Evolutionary conservation across 1,139 yeast genomes (phyloP).

Genomic region (Taphrina confusa): DNA sequence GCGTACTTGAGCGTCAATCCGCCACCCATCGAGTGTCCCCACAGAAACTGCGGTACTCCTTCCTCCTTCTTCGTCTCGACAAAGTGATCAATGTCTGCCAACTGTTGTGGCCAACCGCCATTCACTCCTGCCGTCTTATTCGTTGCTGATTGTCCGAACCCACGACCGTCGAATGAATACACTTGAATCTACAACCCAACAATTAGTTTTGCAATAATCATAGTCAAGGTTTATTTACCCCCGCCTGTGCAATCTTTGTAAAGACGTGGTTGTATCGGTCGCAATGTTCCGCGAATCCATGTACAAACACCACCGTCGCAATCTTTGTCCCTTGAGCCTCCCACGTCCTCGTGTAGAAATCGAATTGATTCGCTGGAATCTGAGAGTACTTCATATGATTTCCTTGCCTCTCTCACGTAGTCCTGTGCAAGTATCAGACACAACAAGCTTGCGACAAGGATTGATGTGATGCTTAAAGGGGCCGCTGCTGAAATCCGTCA

Average conservation of each 20-base stretch:
- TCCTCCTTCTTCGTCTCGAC: conserved; percentile 45
- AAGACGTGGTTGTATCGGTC: conserved; percentile 57
- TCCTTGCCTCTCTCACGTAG: too few species aligned
- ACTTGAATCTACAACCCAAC: conserved; percentile 64
- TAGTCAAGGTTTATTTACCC: conserved; percentile 5
- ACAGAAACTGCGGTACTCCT: conserved; percentile 53
- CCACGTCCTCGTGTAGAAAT: conserved; percentile 54
- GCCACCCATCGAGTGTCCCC: conserved; percentile 98
- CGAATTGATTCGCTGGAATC: conserved; percentile 29
- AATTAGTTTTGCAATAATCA: too few species aligned
- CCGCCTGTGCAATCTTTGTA: conserved; percentile 47
- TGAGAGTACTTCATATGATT: conserved; percentile 27
- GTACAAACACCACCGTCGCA: conserved; percentile 45
- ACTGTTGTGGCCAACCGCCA: conserved; percentile 59
- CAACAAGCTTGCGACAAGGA: too few species aligned
- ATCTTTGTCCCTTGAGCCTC: conserved; percentile 68
- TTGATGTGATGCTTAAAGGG: too few species aligned
- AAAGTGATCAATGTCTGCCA: conserved; percentile 70
- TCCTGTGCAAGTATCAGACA: too few species aligned
- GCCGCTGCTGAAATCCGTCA: too few species aligned
- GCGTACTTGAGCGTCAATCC: conserved; percentile 76
- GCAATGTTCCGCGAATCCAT: conserved; percentile 77
- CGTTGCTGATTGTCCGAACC: conserved; percentile 71
- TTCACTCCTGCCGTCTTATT: conserved; percentile 64
- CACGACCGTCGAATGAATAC: conserved; percentile 82